Percentiles rank a stretch among this genome's conserved stretches.
These are phyloP conservation scores for Esteya vermicola DNA, from an alignment of 2,329 filamentous ascomycete genomes.

Conservation along the genomic window DNA sequence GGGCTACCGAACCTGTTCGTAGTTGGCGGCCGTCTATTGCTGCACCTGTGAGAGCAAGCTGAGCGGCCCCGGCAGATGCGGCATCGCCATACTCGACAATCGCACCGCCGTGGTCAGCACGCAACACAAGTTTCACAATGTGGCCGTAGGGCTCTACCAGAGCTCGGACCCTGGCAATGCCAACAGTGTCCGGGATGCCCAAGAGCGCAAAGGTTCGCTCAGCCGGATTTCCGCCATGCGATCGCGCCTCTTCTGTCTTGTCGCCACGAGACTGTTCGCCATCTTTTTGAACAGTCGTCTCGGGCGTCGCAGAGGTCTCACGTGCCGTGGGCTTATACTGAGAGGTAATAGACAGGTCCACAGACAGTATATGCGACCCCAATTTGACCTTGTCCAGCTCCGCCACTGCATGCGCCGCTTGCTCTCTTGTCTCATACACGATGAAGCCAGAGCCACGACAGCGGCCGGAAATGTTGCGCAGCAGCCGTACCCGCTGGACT, in stretches of 20 bases:
- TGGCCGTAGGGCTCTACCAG: slow-evolving; percentile 53
- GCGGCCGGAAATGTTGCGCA: slow-evolving; percentile 51
- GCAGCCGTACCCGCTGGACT: slow-evolving; percentile 58
- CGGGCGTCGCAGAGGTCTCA: slow-evolving; percentile 19
- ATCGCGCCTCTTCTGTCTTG: not conserved
- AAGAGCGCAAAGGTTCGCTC: slow-evolving; percentile 58
- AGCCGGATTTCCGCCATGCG: not conserved
- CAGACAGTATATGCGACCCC: slow-evolving; percentile 51
- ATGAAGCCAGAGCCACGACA: slow-evolving; percentile 72
- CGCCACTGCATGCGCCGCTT: slow-evolving; percentile 50
- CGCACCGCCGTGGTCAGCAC: slow-evolving; percentile 71
- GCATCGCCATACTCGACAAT: slow-evolving; percentile 69
- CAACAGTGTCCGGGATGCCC: slow-evolving; percentile 83
- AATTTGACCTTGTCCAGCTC: slow-evolving; percentile 60
- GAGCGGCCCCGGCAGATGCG: slow-evolving; percentile 56
- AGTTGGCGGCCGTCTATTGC: slow-evolving; percentile 39
- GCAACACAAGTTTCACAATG: slow-evolving; percentile 62
- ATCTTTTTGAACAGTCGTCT: not conserved
- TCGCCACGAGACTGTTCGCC: not conserved
- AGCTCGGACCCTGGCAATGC: slow-evolving; percentile 65
- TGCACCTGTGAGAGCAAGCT: slow-evolving; percentile 41
- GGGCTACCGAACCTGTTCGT: slow-evolving; percentile 36
- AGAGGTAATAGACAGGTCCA: slow-evolving; percentile 42
- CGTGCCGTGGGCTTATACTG: slow-evolving; percentile 41
- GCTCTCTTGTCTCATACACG: slow-evolving; percentile 56